Percentiles rank a stretch among this genome's conserved stretches.
phyloP scores from a whole-genome alignment of 768 basidiomycete genomes.

The Baorangia bicolor region DNA sequence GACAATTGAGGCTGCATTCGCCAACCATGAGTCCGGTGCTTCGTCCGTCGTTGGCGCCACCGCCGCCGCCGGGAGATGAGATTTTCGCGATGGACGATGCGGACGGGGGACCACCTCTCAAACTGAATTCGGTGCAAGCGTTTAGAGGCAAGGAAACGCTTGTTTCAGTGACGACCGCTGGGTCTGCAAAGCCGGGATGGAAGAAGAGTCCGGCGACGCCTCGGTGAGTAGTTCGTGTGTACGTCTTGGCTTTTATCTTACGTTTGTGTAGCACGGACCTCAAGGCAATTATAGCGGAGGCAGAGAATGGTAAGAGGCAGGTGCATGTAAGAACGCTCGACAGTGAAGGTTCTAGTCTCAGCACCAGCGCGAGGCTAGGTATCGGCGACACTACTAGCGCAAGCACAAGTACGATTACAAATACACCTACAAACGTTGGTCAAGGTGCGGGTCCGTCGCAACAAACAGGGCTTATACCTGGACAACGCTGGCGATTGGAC shows the following conservation, averaged over 20 bases:
- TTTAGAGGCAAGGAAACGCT: conserved; percentile 1
- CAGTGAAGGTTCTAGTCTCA: neutral
- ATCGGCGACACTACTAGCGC: neutral
- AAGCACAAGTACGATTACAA: neutral
- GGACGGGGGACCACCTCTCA: conserved; percentile 38
- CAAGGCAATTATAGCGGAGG: conserved; percentile 84
- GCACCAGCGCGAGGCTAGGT: neutral
- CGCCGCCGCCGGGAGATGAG: conserved; percentile 49
- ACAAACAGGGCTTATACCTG: neutral
- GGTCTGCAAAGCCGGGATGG: conserved; percentile 40
- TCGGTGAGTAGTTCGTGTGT: conserved; percentile 40
- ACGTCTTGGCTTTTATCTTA: conserved; percentile 14
- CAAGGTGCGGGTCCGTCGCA: neutral
- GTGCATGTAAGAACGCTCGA: conserved; percentile 1
- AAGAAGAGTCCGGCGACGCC: conserved; percentile 46
- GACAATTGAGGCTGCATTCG: conserved; percentile 1
- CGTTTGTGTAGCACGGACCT: conserved; percentile 66
- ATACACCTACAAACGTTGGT: neutral
- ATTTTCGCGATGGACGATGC: conserved; percentile 84
- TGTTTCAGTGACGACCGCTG: neutral
- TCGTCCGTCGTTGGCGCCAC: conserved; percentile 12
- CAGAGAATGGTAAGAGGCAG: conserved; percentile 38
- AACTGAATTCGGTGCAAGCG: conserved; percentile 13
- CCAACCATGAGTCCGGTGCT: conserved; percentile 25
- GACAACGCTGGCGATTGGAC: conserved; percentile 8